A percentile compares a stretch with the other conserved stretches of the same genome.
These are phyloP conservation scores for Jasminum sambac DNA, from an alignment of 257 asterid species.

Conservation along the genomic window DNA sequence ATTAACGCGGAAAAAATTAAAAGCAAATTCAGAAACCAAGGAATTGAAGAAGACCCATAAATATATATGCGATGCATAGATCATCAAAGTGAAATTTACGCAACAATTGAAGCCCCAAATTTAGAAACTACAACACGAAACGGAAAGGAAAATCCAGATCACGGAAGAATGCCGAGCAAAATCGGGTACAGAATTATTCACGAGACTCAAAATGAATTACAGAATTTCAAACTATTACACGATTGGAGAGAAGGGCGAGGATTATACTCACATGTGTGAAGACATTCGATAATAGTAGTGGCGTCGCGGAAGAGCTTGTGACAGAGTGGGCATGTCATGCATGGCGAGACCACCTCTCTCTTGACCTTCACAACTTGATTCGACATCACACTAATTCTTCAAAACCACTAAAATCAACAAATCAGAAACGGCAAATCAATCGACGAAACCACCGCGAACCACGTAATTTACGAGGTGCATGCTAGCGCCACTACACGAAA, in stretches of 20 bases:
- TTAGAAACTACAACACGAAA: conserved; percentile 15
- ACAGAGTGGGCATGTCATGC: conserved; percentile 99
- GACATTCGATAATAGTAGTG: conserved; percentile 93
- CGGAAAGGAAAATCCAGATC: conserved; percentile 35
- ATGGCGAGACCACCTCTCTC: conserved; percentile 78
- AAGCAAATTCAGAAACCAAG: background rate
- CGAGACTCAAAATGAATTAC: conserved; percentile 8
- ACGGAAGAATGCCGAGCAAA: conserved; percentile 15
- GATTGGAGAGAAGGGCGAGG: background rate
- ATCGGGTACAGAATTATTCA: conserved; percentile 13
- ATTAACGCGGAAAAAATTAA: conserved; percentile 4
- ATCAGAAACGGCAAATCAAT: conserved; percentile 14
- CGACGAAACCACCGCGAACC: conserved; percentile 25
- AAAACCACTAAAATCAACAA: conserved; percentile 38
- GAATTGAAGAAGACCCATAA: conserved; percentile 12
- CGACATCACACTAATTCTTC: conserved; percentile 64
- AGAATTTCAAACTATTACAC: conserved; percentile 9
- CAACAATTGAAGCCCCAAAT: conserved; percentile 8
- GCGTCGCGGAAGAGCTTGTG: conserved; percentile 84
- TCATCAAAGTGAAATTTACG: conserved; percentile 23
- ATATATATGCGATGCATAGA: conserved; percentile 24
- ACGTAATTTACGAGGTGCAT: conserved; percentile 67
- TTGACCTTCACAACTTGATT: conserved; percentile 78
- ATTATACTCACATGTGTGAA: conserved; percentile 82
- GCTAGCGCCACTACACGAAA: conserved; percentile 45